Base-by-base conservation (phyloP, 306 rosid genomes). In the Glycine latifolia region DNA sequence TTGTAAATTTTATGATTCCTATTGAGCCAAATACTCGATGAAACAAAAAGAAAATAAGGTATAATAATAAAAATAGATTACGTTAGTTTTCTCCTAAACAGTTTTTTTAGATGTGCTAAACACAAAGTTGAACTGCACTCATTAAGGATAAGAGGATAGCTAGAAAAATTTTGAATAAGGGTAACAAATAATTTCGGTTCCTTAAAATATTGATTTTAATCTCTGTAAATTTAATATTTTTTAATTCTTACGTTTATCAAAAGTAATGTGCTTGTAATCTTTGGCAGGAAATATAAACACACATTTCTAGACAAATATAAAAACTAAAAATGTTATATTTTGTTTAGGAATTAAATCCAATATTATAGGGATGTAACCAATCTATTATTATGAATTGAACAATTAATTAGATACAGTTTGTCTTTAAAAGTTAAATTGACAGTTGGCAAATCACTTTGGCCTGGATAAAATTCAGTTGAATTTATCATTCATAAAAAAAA, bases 341-440 rank as follows among this genome's bases (percentile, higher is more conserved):
- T 39, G 3, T 39, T 3, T 39, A 39, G 44, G 44, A 39, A 39
- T 39, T 39, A 39, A 39, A 39, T 4, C 6, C 6, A 39, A 39
- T 39, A 39, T 39, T 39, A 4, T 5, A 35, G 67, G 10, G 67
- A 11, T 10, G 8, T 11, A 62, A 33, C 10, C n/a, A 62, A 62
- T 31, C 9, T 62, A 11, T 62, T 62, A 33, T 11, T n/a, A 39
- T 39, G 44, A 62, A 33, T 4, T 11, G 68, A 39, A 5, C 68
- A 33, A 5, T 17, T 20, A 20, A 17, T 62, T 11, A 11, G 15
- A 62, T 12, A 12, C n/a, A 26, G 16, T 4, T 11, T 10, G 13
- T 61, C 33, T 62, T 33, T 5, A 31, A 33, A 62, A 31, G 46
- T 62, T 62, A 62, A 37, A 62, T 62, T 62, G 44, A 62, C 68